Conservation (phyloP, 75 land plant genomes). For the Picea glauca region DNA sequence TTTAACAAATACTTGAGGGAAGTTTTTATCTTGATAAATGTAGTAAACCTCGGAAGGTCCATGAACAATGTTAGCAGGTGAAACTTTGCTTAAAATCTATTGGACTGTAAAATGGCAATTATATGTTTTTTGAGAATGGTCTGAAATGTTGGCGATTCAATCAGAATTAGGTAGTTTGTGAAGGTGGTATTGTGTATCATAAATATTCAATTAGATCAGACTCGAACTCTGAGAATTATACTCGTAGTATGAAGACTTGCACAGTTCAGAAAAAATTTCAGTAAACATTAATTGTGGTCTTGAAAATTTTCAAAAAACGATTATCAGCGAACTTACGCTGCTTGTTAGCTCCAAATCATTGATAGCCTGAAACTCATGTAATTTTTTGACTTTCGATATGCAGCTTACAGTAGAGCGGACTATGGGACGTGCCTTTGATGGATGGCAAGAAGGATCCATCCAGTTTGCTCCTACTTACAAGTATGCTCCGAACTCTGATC, state of each 20-base stretch:
- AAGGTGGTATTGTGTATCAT: too few relatives aligned
- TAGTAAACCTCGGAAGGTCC: background rate
- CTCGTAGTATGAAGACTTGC: background rate
- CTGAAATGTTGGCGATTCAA: too few relatives aligned
- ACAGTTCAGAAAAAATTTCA: background rate
- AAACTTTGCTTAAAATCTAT: too few relatives aligned
- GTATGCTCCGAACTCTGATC: slow-evolving; percentile 44
- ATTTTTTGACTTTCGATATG: background rate
- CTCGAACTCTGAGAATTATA: background rate
- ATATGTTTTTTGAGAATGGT: too few relatives aligned
- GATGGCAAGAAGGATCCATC: slow-evolving; percentile 77
- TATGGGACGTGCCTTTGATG: slow-evolving; percentile 55
- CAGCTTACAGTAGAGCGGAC: slow-evolving; percentile 54
- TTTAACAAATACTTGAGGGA: too few relatives aligned
- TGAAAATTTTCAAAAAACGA: background rate
- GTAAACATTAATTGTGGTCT: too few relatives aligned
- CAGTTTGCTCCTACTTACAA: slow-evolving; percentile 82
- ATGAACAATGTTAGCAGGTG: too few relatives aligned
- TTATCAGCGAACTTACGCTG: background rate
- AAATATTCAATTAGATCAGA: background rate
- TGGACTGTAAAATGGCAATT: too few relatives aligned
- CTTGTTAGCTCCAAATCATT: background rate
- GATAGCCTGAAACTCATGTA: too few relatives aligned
- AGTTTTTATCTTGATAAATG: background rate
- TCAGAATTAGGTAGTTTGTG: too few relatives aligned